Base-by-base conservation (phyloP, 306 rosid species). In the Corylus heterophylla region DNA sequence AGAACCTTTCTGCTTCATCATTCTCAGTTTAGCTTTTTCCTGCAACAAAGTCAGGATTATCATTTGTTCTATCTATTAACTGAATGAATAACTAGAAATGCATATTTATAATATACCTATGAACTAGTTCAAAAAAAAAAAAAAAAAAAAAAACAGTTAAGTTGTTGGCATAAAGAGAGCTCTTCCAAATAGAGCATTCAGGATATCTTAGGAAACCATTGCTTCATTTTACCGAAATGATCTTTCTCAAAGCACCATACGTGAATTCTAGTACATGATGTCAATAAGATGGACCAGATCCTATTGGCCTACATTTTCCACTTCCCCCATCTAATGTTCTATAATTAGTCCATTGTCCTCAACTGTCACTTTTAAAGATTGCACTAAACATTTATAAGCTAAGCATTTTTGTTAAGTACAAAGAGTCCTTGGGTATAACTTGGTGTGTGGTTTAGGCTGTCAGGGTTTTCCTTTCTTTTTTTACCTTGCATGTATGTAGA, bases 11-110 rank as follows among this genome's bases (percentile, higher is more conserved):
- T 90, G 85, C 82, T 88, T 93, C 87, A n/a, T 83, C 98, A 88
- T 91, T 86, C 90, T 90, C 58, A 76, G 9, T 83, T 90, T 93
- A 69, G 98, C 97, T 89, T 90, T 82, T 81, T 74, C 84, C 98
- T 95, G 87, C 51, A 81, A 76, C 49, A 75, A 56, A 85, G 58
- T 44, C 54, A 74, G 12, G 47, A n/a, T 67, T 25, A 55, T 73
- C 47, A 76, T 45, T 42, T 49, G 75, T 78, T 54, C 52, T 74
- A 76, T 59, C 54, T 4, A 56, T 27, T 78, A 61, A 74, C 56
- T 25, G 31, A 74, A 17, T 3, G 64, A 45, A 64, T 2, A 18
- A 14, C 44, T 7, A 16, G 35, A 35, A 13, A 14, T 35, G 47
- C 70, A 37, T 2, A 64, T 35, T 17, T 64, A 31, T 64, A n/a